A percentile compares a stretch with the other conserved stretches of the same genome.
Conservation (phyloP, 139 green algal genomes). For the Micractinium sp. region DNA sequence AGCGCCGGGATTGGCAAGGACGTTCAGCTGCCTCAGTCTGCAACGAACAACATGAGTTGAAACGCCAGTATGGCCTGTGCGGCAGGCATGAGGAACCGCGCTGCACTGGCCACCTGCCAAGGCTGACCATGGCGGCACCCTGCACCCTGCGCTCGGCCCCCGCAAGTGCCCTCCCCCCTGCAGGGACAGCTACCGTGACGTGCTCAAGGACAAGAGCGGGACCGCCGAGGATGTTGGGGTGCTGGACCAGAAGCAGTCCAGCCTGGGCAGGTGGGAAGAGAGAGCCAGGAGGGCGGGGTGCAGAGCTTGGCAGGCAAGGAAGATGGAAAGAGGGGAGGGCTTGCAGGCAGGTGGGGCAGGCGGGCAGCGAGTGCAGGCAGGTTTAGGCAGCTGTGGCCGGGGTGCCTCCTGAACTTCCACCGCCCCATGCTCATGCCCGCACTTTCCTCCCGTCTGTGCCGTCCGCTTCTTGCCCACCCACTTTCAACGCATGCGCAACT, state of each 20-base stretch:
- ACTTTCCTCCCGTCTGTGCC: too few species aligned
- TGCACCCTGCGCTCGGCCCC: too few species aligned
- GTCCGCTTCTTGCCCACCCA: too few species aligned
- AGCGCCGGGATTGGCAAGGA: background rate
- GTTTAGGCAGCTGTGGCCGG: too few species aligned
- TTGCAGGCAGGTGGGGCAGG: too few species aligned
- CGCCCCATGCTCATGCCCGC: too few species aligned
- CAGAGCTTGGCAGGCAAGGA: background rate
- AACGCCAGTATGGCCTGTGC: too few species aligned
- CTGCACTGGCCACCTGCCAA: background rate
- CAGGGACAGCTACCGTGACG: slow-evolving; percentile 2
- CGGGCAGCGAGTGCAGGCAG: background rate
- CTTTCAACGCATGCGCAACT: too few species aligned
- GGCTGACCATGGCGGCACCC: too few species aligned
- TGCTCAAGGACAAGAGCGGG: background rate
- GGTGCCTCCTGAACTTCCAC: too few species aligned
- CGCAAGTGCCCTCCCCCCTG: background rate
- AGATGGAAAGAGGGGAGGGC: too few species aligned
- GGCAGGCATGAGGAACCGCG: background rate
- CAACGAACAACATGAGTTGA: background rate
- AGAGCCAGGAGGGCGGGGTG: too few species aligned
- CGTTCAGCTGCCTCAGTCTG: background rate
- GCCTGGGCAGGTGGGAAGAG: background rate
- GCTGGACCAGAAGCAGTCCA: background rate
- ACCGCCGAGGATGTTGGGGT: background rate